phyloP scores from a whole-genome alignment of 352 stramenopile species.

The Poterioochromonas sp. region DNA sequence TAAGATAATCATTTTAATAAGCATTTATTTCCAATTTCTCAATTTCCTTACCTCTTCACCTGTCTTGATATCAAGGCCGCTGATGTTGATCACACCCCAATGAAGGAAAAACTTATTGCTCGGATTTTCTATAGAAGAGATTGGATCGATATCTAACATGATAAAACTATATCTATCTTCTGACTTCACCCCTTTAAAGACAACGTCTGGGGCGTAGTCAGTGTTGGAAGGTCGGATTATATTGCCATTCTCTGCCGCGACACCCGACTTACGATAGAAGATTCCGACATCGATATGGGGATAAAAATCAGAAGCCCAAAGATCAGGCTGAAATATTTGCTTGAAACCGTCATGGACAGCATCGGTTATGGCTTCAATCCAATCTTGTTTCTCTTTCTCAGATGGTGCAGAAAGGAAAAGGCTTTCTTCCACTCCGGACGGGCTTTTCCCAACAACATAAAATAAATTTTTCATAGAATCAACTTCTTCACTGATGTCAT shows the following conservation, averaged over 20 bases:
- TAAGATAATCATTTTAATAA: neutral
- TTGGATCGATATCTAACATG: conserved; percentile 12
- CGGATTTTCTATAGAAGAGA: neutral
- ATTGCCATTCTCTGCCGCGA: neutral
- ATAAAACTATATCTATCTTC: conserved; percentile 2
- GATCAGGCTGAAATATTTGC: neutral
- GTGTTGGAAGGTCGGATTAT: neutral
- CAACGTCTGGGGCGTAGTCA: neutral
- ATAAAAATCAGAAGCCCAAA: neutral
- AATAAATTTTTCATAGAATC: neutral
- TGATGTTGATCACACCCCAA: neutral
- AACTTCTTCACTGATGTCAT: neutral
- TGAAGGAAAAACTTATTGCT: neutral
- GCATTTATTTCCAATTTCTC: neutral
- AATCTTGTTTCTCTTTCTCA: conserved; percentile 15
- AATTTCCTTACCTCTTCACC: neutral
- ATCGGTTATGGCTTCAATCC: neutral
- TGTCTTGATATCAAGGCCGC: neutral
- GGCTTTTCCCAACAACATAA: neutral
- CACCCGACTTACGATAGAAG: neutral
- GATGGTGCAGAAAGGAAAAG: neutral
- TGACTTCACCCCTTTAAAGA: neutral
- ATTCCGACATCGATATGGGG: neutral
- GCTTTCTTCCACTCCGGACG: neutral
- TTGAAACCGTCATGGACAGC: neutral